Percentiles rank a stretch among this genome's conserved stretches.
Evolutionary conservation across 2,329 filamentous ascomycete species (phyloP).

Genomic region (Diaporthe velutina): DNA sequence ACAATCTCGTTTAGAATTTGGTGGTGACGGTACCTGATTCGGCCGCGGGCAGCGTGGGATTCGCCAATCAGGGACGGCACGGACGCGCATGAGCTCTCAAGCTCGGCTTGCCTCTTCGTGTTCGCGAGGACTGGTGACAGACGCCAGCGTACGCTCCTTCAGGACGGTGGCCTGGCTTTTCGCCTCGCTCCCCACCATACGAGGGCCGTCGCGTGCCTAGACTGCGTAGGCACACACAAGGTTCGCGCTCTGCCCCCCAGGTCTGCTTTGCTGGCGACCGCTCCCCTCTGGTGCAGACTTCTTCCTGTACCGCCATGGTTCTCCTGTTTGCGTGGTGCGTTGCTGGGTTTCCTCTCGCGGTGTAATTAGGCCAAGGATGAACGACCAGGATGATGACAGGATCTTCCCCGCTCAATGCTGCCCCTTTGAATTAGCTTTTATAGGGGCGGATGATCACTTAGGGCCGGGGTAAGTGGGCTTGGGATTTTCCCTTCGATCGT

Average conservation of each 20-base stretch:
- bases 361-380: constrained; percentile 31
- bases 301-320: not conserved
- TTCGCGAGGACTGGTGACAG: constrained; percentile 16
- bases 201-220: constrained; percentile 18
- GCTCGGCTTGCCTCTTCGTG: constrained; percentile 12
- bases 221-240: not conserved
- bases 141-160: not conserved
- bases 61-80: constrained; percentile 12
- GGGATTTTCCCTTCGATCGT: not conserved
- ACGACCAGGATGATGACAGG: constrained; percentile 9
- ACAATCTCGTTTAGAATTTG: constrained; percentile 32
- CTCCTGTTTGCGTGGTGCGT: not conserved
- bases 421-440: constrained; percentile 26
- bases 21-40: constrained; percentile 32
- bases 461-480: constrained; percentile 28
- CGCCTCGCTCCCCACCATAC: not conserved
- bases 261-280: not conserved
- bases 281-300: not conserved
- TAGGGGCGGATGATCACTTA: constrained; percentile 23
- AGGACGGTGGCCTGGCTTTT: not conserved
- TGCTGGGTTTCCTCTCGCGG: not conserved
- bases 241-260: not conserved
- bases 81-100: not conserved
- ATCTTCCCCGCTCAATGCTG: constrained; percentile 16
- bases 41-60: constrained; percentile 12